phyloP scores from a whole-genome alignment of 2,329 filamentous ascomycete species.

The Claviceps paspali region DNA sequence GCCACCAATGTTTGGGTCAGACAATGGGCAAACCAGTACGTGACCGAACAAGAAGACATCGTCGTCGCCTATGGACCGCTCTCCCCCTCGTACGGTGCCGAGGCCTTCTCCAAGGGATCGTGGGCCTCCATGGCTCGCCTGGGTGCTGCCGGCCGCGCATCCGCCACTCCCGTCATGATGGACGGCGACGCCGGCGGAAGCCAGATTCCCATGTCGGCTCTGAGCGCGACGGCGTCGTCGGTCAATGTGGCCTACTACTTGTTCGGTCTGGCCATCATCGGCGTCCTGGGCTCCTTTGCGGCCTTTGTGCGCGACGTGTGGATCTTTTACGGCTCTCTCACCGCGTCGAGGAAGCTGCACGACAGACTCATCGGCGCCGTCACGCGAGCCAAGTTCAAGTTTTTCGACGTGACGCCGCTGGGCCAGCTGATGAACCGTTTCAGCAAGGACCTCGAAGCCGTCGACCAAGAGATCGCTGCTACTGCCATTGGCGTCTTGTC shows the following conservation, averaged over 20 bases:
- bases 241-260: conserved; percentile 81
- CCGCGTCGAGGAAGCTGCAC: conserved; percentile 76
- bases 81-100: conserved; percentile 12
- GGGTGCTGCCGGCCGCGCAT: conserved; percentile 11
- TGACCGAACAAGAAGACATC: conserved; percentile 19
- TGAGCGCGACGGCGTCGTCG: conserved; percentile 22
- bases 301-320: conserved; percentile 74
- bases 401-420: conserved; percentile 91
- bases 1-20: conserved; percentile 91
- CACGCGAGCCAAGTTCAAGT: conserved; percentile 84
- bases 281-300: conserved; percentile 60
- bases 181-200: conserved; percentile 2
- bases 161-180: neutral
- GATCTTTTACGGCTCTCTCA: conserved; percentile 82
- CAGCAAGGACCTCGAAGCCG: conserved; percentile 88
- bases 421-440: conserved; percentile 98
- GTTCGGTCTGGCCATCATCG: conserved; percentile 65
- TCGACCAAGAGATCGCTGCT: conserved; percentile 92
- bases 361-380: conserved; percentile 61
- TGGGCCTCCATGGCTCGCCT: conserved; percentile 25
- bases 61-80: conserved; percentile 10
- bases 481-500: conserved; percentile 64
- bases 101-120: conserved; percentile 14
- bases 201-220: conserved; percentile 9
- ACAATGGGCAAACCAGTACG: conserved; percentile 87